Evolutionary conservation across 148 eudicot genomes (phyloP).

Genomic region (Chenopodium album): DNA sequence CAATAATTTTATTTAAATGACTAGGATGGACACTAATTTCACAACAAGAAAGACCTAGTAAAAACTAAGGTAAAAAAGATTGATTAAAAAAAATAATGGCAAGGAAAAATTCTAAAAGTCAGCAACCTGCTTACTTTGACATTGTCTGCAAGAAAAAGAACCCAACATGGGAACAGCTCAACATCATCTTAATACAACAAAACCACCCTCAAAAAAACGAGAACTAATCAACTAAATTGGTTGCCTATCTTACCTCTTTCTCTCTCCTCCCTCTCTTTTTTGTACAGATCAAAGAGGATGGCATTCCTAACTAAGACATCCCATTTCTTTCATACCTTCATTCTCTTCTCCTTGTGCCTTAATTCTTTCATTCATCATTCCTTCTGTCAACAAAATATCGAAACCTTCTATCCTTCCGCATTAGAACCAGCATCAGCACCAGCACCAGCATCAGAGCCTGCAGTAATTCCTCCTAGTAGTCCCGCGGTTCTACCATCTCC

Average conservation of each 20-base stretch:
- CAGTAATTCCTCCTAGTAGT: neutral
- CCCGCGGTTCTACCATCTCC: neutral
- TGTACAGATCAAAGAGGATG: constrained; percentile 25
- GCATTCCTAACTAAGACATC: constrained; percentile 9
- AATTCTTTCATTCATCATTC: constrained; percentile 29
- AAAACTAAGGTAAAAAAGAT: too few species aligned
- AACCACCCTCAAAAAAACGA: constrained; percentile 19
- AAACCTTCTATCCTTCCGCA: constrained; percentile 47
- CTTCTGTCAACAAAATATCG: constrained; percentile 54
- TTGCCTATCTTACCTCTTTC: constrained; percentile 3
- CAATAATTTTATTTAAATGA: neutral
- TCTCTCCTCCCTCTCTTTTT: neutral
- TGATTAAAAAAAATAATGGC: too few species aligned
- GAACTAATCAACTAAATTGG: constrained; percentile 27
- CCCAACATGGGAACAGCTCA: constrained; percentile 27
- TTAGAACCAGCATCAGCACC: neutral
- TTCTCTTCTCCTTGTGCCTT: constrained; percentile 29
- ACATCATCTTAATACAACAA: constrained; percentile 16
- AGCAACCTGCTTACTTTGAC: constrained; percentile 42
- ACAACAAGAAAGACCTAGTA: neutral
- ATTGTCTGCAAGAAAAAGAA: constrained; percentile 19
- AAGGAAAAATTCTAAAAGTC: constrained; percentile 13
- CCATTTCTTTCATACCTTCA: constrained; percentile 4
- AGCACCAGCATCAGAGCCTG: neutral
- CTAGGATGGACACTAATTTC: neutral